Evolutionary conservation across 108 stramenopile genomes (phyloP).

Genomic region (Skeletonema tropicum): DNA sequence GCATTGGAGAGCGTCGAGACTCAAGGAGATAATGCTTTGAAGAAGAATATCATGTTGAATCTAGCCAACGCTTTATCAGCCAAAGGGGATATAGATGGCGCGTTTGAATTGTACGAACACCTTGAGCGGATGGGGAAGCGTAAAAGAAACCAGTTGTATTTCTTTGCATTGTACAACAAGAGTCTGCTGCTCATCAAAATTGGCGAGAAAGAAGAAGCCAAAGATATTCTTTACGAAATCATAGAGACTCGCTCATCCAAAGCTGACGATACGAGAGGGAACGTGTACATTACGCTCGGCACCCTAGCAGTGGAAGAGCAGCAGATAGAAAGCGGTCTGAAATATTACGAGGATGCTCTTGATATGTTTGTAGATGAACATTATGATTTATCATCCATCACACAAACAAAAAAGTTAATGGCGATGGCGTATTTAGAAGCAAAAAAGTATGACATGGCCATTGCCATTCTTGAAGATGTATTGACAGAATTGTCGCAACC

Average conservation of each 20-base stretch:
- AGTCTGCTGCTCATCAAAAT: constrained; percentile 24
- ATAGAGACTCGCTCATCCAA: constrained; percentile 12
- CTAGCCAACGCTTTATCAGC: constrained; percentile 38
- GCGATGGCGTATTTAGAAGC: constrained; percentile 20
- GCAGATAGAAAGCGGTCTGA: constrained; percentile 16
- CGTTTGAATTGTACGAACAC: constrained; percentile 26
- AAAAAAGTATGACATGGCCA: constrained; percentile 29
- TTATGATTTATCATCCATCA: constrained; percentile 14
- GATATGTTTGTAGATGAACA: constrained; percentile 14
- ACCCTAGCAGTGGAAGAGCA: constrained; percentile 20
- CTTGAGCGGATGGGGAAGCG: constrained; percentile 10
- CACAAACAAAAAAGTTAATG: constrained; percentile 35
- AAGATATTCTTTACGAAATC: constrained; percentile 27
- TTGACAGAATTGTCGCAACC: constrained; percentile 36
- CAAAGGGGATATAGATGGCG: constrained; percentile 19
- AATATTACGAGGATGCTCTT: constrained; percentile 31
- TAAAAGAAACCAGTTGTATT: constrained; percentile 26
- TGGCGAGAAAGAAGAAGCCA: constrained; percentile 33
- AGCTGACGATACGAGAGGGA: constrained; percentile 36
- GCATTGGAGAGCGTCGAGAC: constrained; percentile 27
- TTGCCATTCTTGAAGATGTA: constrained; percentile 26
- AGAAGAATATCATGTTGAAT: constrained; percentile 24
- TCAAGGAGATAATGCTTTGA: constrained; percentile 1
- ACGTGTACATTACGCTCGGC: constrained; percentile 23
- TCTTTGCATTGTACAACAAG: constrained; percentile 40